phyloP scores from a whole-genome alignment of 2,329 filamentous ascomycete genomes.

The Catunica adiposa region DNA sequence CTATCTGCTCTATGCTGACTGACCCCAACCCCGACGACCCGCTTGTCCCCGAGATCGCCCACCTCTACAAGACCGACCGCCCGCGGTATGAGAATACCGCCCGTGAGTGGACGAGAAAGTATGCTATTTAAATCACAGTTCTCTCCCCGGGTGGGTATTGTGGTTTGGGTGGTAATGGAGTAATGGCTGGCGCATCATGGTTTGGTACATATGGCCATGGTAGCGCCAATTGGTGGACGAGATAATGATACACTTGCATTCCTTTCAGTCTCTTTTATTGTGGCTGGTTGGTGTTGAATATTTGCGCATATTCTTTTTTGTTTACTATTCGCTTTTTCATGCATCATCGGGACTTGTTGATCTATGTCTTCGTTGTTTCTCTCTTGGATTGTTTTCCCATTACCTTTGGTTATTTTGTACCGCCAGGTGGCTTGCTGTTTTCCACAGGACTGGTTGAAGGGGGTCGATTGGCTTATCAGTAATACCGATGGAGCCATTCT shows the following conservation, averaged over 20 bases:
- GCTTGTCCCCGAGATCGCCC: conserved; percentile 94
- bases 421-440: background rate
- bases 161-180: conserved; percentile 5
- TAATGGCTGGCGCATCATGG: conserved; percentile 8
- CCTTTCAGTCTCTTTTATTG: conserved; percentile 5
- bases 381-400: background rate
- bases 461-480: background rate
- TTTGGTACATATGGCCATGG: background rate
- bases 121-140: conserved; percentile 56
- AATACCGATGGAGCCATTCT: background rate
- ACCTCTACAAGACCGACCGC: conserved; percentile 98
- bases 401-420: background rate
- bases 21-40: conserved; percentile 99
- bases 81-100: conserved; percentile 91
- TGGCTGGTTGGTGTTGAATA: conserved; percentile 4
- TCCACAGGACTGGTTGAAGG: background rate
- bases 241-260: conserved; percentile 9
- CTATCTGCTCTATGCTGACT: conserved; percentile 99
- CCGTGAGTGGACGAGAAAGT: conserved; percentile 97
- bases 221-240: conserved; percentile 1
- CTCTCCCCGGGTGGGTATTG: conserved; percentile 10
- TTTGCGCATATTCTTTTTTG: conserved; percentile 1
- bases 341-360: background rate
- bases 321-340: background rate
- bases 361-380: background rate